phyloP scores from a whole-genome alignment of 345 rosid genomes.

The Raphanus raphanistrum region DNA sequence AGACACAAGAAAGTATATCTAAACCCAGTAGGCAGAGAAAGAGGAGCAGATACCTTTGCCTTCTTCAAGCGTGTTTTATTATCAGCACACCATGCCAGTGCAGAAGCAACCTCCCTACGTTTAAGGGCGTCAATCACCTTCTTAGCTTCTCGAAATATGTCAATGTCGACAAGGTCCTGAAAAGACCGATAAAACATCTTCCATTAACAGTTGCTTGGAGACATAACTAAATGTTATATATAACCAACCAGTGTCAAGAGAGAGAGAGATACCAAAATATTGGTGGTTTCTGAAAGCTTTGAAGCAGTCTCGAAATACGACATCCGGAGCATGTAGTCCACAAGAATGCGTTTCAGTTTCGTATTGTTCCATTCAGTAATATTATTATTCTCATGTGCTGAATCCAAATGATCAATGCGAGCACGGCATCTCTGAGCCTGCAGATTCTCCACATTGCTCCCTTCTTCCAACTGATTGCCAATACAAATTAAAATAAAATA shows the following conservation, averaged over 20 bases:
- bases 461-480: slow-evolving; percentile 77
- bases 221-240: too few species aligned
- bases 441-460: slow-evolving; percentile 63
- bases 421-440: slow-evolving; percentile 63
- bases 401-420: slow-evolving; percentile 83
- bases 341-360: slow-evolving; percentile 79
- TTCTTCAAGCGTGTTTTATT: slow-evolving; percentile 89
- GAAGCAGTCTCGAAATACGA: slow-evolving; percentile 78
- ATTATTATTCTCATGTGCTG: slow-evolving; percentile 65
- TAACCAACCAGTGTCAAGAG: too few species aligned
- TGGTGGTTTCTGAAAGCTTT: slow-evolving; percentile 73
- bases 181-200: too few species aligned
- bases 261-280: slow-evolving; percentile 55
- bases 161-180: too few species aligned
- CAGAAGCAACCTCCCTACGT: slow-evolving; percentile 67
- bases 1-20: too few species aligned
- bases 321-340: slow-evolving; percentile 92
- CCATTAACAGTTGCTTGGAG: too few species aligned
- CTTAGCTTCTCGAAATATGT: too few species aligned
- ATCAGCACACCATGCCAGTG: slow-evolving; percentile 90
- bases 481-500: not conserved
- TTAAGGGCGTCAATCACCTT: slow-evolving; percentile 55
- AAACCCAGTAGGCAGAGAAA: too few species aligned
- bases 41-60: slow-evolving; percentile 53
- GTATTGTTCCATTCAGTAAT: slow-evolving; percentile 72